phyloP scores from a whole-genome alignment of 2,329 filamentous ascomycete species.

The Daldinia eschscholtzii region DNA sequence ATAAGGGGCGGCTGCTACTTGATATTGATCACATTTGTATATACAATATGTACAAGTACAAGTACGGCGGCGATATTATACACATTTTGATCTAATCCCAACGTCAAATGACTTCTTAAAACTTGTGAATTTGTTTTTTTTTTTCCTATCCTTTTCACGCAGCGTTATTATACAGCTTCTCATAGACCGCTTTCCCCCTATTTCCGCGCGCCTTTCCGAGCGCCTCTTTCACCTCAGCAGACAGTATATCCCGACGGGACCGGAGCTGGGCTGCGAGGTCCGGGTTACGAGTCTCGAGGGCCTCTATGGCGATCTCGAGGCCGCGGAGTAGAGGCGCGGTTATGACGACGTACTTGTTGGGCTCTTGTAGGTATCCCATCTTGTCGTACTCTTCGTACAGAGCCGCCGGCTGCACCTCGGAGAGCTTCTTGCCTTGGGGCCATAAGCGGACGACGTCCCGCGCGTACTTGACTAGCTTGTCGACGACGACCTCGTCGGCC shows the following conservation, averaged over 20 bases:
- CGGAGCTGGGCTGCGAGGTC: conserved; percentile 56
- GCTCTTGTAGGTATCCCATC: conserved; percentile 53
- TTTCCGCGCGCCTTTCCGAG: conserved; percentile 40
- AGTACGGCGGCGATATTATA: conserved; percentile 32
- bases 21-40: conserved; percentile 33
- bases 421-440: conserved; percentile 56
- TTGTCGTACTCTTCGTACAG: conserved; percentile 48
- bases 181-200: conserved; percentile 50
- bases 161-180: conserved; percentile 49
- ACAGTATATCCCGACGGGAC: conserved; percentile 56
- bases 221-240: conserved; percentile 54
- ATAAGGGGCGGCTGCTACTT: neutral
- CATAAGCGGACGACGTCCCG: conserved; percentile 56
- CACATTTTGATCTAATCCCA: conserved; percentile 23
- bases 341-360: conserved; percentile 55
- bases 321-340: conserved; percentile 59
- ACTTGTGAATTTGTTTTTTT: neutral
- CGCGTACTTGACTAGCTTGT: conserved; percentile 56
- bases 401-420: conserved; percentile 54
- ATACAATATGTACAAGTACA: conserved; percentile 43
- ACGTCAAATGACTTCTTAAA: neutral
- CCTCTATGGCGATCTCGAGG: conserved; percentile 59
- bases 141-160: conserved; percentile 9
- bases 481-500: conserved; percentile 49
- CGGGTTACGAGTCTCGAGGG: conserved; percentile 51